A percentile compares a stretch with the other conserved stretches of the same genome.
phyloP scores from a whole-genome alignment of 169 alveolate genomes.

The Cryptosporidium canis region DNA sequence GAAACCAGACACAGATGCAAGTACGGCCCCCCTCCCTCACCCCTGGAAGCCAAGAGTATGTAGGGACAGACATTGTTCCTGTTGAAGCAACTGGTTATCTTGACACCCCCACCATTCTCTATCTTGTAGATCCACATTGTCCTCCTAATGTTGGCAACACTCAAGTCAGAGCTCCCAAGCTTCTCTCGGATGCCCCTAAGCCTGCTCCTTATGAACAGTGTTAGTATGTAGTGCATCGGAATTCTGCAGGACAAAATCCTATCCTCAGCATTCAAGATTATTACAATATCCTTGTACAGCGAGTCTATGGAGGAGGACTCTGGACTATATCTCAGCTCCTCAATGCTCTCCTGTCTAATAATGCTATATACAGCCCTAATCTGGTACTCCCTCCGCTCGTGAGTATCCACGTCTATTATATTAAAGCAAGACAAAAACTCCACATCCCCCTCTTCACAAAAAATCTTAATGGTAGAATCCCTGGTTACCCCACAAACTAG shows the following conservation, averaged over 20 bases:
- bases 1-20: slow-evolving; percentile 1
- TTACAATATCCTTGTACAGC: not conserved
- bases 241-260: slow-evolving; percentile 19
- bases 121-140: slow-evolving; percentile 17
- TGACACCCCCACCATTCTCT: not conserved
- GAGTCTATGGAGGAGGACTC: slow-evolving; percentile 1
- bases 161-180: not conserved
- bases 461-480: slow-evolving; percentile 2
- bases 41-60: not conserved
- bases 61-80: slow-evolving; percentile 26
- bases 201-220: not conserved
- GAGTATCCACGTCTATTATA: slow-evolving; percentile 13
- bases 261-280: slow-evolving; percentile 4
- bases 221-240: slow-evolving; percentile 21
- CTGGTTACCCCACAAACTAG: slow-evolving; percentile 18
- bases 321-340: not conserved
- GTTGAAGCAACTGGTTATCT: slow-evolving; percentile 9
- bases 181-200: not conserved
- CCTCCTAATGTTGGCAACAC: not conserved
- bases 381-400: not conserved
- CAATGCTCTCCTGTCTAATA: slow-evolving; percentile 18
- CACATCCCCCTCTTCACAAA: slow-evolving; percentile 17
- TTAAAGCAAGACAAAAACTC: slow-evolving; percentile 35
- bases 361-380: slow-evolving; percentile 10
- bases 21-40: not conserved